Conservation (phyloP, 805 yeast genomes). For the Kuraishia ogatae region DNA sequence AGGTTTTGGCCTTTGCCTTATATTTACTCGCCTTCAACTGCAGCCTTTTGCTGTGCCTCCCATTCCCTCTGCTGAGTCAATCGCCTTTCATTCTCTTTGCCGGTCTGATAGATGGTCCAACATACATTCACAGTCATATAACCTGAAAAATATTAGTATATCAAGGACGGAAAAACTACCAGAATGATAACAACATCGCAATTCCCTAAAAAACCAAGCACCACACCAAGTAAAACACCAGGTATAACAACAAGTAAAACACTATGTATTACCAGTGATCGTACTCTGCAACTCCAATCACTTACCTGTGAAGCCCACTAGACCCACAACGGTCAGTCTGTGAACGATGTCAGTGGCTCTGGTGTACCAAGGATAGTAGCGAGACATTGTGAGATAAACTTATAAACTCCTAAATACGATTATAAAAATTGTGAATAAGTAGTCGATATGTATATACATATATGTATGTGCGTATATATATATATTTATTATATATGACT, state of each 20-base stretch:
- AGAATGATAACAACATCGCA: too few relatives aligned
- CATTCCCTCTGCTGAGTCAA: conserved; percentile 21
- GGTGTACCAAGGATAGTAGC: conserved; percentile 61
- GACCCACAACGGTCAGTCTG: conserved; percentile 59
- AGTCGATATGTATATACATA: too few relatives aligned
- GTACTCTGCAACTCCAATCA: background rate
- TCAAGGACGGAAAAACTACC: too few relatives aligned
- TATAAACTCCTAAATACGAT: too few relatives aligned
- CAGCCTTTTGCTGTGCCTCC: conserved; percentile 7
- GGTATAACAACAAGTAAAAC: too few relatives aligned
- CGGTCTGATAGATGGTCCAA: conserved; percentile 43
- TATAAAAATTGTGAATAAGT: too few relatives aligned
- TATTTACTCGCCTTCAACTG: background rate
- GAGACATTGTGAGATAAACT: background rate
- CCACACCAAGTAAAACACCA: too few relatives aligned
- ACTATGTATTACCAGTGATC: too few relatives aligned
- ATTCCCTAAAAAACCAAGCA: too few relatives aligned
- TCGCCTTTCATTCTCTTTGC: conserved; percentile 40
- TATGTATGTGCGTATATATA: background rate
- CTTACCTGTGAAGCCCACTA: conserved; percentile 41
- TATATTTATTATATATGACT: too few relatives aligned
- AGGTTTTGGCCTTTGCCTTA: too few relatives aligned
- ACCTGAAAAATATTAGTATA: conserved; percentile 8
- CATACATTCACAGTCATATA: conserved; percentile 45
- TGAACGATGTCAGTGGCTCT: conserved; percentile 65